Conservation (phyloP, 345 rosid genomes). For the Eucalyptus urophylla region DNA sequence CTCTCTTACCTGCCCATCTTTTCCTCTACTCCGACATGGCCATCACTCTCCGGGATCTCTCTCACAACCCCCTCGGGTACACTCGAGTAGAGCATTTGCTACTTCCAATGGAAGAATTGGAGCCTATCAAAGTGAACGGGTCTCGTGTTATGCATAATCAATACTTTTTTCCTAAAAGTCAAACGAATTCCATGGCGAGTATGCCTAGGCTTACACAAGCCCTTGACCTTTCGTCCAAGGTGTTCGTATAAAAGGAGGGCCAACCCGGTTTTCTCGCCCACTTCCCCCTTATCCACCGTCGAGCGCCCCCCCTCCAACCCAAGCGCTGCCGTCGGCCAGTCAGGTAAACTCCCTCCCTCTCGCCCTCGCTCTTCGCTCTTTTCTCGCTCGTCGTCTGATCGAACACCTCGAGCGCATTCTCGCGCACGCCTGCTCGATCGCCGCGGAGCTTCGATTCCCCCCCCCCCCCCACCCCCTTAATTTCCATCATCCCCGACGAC, state of each 20-base stretch:
- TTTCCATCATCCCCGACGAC: neutral
- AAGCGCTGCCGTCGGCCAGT: neutral
- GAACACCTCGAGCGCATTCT: neutral
- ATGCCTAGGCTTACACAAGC: neutral
- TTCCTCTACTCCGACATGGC: neutral
- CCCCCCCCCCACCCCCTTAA: neutral
- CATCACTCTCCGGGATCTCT: neutral
- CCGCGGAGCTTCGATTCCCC: neutral
- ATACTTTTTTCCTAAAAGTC: neutral
- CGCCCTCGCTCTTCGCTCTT: neutral
- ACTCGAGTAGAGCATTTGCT: neutral
- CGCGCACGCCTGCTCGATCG: neutral
- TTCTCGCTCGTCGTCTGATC: neutral
- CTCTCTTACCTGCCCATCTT: neutral
- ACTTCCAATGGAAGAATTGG: neutral
- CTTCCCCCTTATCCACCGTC: neutral
- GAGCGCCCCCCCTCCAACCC: neutral
- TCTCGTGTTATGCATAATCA: neutral
- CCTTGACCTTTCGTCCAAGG: neutral
- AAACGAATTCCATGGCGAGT: neutral
- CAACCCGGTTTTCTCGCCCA: neutral
- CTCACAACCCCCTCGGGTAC: fast-evolving
- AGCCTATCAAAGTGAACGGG: neutral
- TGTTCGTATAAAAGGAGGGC: neutral
- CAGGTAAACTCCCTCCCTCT: neutral